A percentile compares a stretch with the other conserved stretches of the same genome.
phyloP scores from a whole-genome alignment of 1,284 basidiomycete species.

The Cryptococcus deneoformans region DNA sequence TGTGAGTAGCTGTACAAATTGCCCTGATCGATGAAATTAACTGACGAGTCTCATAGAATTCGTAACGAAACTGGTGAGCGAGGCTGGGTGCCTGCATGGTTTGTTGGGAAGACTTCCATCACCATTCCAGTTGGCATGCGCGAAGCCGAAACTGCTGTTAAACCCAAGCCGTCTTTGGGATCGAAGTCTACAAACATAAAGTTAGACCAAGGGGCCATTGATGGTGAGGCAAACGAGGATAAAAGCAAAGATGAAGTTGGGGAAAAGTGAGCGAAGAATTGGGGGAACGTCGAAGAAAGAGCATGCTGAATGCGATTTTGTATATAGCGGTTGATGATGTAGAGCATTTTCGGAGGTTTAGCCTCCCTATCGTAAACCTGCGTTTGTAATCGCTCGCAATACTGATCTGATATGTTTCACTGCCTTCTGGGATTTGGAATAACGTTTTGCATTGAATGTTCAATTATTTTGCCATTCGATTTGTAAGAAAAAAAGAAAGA shows the following conservation, averaged over 20 bases:
- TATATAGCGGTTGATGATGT: too few relatives aligned
- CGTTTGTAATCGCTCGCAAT: too few relatives aligned
- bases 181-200: not conserved
- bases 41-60: slow-evolving; percentile 53
- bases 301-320: not conserved
- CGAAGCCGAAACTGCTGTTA: slow-evolving; percentile 47
- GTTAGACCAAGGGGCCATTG: not conserved
- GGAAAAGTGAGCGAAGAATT: too few relatives aligned
- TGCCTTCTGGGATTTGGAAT: too few relatives aligned
- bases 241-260: not conserved
- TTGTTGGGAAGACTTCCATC: slow-evolving; percentile 39
- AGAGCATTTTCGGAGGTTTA: too few relatives aligned
- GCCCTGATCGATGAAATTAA: not conserved
- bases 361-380: too few relatives aligned
- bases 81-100: slow-evolving; percentile 76
- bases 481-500: too few relatives aligned
- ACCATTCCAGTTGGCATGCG: slow-evolving; percentile 40
- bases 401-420: too few relatives aligned
- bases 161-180: slow-evolving; percentile 23
- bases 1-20: slow-evolving; percentile 1
- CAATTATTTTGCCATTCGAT: too few relatives aligned
- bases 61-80: slow-evolving; percentile 82
- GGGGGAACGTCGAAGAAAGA: too few relatives aligned
- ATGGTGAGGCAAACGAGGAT: not conserved
- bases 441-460: too few relatives aligned